phyloP scores from a whole-genome alignment of 768 basidiomycete genomes.

The Boletus edulis region DNA sequence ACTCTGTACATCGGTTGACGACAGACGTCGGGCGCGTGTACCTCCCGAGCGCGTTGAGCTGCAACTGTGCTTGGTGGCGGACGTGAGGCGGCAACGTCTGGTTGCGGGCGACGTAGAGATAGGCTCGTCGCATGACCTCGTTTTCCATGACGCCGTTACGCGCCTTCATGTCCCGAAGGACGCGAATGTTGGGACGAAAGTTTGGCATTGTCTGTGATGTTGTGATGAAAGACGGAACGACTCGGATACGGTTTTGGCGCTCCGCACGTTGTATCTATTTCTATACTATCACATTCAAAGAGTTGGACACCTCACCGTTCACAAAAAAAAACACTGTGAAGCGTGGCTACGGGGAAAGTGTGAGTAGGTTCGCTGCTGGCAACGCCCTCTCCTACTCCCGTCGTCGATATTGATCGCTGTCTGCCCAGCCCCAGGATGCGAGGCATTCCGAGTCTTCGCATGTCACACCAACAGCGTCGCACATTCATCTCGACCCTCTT shows the following conservation, averaged over 20 bases:
- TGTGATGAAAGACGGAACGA: neutral
- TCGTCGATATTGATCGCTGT: constrained; percentile 46
- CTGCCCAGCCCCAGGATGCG: constrained; percentile 57
- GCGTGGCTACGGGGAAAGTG: constrained; percentile 26
- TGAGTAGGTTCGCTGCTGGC: constrained; percentile 12
- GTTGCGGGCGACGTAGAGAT: constrained; percentile 92
- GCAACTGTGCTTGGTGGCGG: constrained; percentile 91
- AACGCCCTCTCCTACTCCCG: neutral
- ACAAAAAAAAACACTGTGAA: neutral
- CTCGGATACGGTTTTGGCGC: neutral
- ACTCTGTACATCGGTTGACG: constrained; percentile 84
- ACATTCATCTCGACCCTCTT: constrained; percentile 77
- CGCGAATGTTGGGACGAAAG: constrained; percentile 42
- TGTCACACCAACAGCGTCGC: constrained; percentile 58
- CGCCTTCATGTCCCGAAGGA: constrained; percentile 78
- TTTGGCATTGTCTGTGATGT: constrained; percentile 16
- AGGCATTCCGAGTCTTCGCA: constrained; percentile 47
- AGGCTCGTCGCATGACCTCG: constrained; percentile 85
- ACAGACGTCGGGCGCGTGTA: constrained; percentile 85
- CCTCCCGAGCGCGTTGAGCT: constrained; percentile 82
- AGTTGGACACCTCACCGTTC: neutral
- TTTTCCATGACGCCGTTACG: constrained; percentile 66
- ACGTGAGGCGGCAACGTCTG: constrained; percentile 83
- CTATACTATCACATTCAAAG: too few relatives aligned
- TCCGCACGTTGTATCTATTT: too few relatives aligned